phyloP scores from a whole-genome alignment of 139 green algal species.

The Nannochloris sp. region DNA sequence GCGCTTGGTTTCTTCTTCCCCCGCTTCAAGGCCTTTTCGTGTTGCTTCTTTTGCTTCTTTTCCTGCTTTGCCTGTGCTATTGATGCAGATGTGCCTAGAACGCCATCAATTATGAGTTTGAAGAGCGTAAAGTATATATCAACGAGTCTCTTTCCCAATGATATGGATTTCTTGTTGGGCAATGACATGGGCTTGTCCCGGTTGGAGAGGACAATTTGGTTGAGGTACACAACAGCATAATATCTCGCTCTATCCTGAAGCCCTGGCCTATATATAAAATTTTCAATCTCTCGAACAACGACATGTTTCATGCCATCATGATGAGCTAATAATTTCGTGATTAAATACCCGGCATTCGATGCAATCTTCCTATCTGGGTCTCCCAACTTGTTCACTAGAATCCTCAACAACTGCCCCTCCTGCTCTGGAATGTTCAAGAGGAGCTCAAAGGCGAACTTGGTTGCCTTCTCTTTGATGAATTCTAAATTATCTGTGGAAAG shows the following conservation, averaged over 20 bases:
- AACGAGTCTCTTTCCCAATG: slow-evolving; percentile 67
- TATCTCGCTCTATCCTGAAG: slow-evolving; percentile 73
- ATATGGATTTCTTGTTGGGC: slow-evolving; percentile 33
- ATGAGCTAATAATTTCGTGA: slow-evolving; percentile 62
- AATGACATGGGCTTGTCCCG: background rate
- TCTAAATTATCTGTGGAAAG: slow-evolving; percentile 68
- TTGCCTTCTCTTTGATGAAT: slow-evolving; percentile 67
- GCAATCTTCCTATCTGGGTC: slow-evolving; percentile 80
- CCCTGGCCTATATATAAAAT: slow-evolving; percentile 70
- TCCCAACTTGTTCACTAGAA: slow-evolving; percentile 91
- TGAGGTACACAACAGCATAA: slow-evolving; percentile 83
- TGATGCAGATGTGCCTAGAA: slow-evolving; percentile 46
- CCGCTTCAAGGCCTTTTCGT: background rate
- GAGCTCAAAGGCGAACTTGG: slow-evolving; percentile 45
- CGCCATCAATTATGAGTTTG: slow-evolving; percentile 62
- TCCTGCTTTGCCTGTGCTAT: slow-evolving; percentile 7
- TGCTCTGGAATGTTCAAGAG: slow-evolving; percentile 40
- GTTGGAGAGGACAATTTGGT: slow-evolving; percentile 76
- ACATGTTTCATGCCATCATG: slow-evolving; percentile 84
- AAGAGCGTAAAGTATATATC: slow-evolving; percentile 90
- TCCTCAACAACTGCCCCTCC: slow-evolving; percentile 58
- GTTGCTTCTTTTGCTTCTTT: slow-evolving; percentile 5
- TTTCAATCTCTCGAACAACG: slow-evolving; percentile 77
- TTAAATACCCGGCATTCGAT: slow-evolving; percentile 73
- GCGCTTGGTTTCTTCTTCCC: slow-evolving; percentile 13